phyloP scores from a whole-genome alignment of 75 land plant species.

The Chamaecyparis obtusa region DNA sequence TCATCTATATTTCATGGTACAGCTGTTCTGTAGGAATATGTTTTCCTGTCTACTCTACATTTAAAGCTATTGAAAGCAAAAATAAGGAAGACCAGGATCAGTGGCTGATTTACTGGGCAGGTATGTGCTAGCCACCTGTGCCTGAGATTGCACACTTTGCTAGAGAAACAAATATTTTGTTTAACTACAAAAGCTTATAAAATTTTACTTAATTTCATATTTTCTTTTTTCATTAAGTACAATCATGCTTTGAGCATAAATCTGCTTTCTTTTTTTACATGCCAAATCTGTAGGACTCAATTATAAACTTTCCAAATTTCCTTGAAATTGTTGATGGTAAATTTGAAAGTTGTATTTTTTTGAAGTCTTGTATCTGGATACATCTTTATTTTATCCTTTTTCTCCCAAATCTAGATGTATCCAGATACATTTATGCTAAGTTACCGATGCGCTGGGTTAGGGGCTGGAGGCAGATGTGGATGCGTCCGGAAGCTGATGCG shows the following conservation, averaged over 20 bases:
- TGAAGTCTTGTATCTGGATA: too few relatives aligned
- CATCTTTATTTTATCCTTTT: too few relatives aligned
- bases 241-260: background rate
- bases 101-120: slow-evolving; percentile 90
- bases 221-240: background rate
- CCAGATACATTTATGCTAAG: too few relatives aligned
- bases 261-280: background rate
- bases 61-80: slow-evolving; percentile 73
- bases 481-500: too few relatives aligned
- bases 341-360: background rate
- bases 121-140: slow-evolving; percentile 21
- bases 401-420: too few relatives aligned
- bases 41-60: slow-evolving; percentile 83
- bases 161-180: background rate
- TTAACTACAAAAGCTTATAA: background rate
- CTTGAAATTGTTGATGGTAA: background rate
- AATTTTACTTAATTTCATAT: background rate
- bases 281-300: background rate
- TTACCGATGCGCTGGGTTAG: too few relatives aligned
- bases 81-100: slow-evolving; percentile 57
- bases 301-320: background rate
- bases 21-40: slow-evolving; percentile 71
- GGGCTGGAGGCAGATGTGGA: too few relatives aligned
- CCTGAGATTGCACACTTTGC: background rate
- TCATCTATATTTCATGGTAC: slow-evolving; percentile 14